Conservation (phyloP, 208 protist species). For the Lotmaria passim region DNA sequence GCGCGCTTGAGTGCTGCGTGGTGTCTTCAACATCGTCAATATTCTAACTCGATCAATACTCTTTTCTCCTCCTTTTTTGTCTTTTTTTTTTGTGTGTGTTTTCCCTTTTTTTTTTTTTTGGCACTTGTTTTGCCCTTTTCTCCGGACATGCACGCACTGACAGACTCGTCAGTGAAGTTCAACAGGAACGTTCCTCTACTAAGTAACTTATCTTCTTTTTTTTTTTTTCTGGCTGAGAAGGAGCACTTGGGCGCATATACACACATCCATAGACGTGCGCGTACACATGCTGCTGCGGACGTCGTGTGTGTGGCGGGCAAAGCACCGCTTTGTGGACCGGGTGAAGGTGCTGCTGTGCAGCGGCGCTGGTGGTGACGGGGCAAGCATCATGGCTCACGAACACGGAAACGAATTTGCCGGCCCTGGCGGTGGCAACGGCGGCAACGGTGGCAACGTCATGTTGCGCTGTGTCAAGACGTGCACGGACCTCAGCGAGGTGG, state of each 20-base stretch:
- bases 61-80: neutral
- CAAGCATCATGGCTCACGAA: slow-evolving; percentile 88
- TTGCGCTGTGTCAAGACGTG: slow-evolving; percentile 54
- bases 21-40: no score
- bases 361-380: slow-evolving; percentile 84
- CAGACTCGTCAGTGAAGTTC: slow-evolving; percentile 6
- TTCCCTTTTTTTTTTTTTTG: no score
- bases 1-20: no score
- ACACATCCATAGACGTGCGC: neutral
- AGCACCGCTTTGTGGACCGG: slow-evolving; percentile 73
- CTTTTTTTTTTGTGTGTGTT: no score
- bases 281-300: slow-evolving; percentile 24
- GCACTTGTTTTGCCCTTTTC: neutral
- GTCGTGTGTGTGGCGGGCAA: slow-evolving; percentile 6
- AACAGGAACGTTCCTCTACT: neutral
- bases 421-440: slow-evolving; percentile 91
- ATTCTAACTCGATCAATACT: no score
- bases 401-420: slow-evolving; percentile 91
- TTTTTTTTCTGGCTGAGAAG: neutral
- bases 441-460: slow-evolving; percentile 87
- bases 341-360: slow-evolving; percentile 89
- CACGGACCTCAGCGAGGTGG: slow-evolving; percentile 76
- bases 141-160: neutral
- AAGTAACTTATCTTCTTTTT: slow-evolving; percentile 18
- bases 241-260: neutral